Conservation (phyloP, 2,329 filamentous ascomycete species). For the Claviceps citrina region DNA sequence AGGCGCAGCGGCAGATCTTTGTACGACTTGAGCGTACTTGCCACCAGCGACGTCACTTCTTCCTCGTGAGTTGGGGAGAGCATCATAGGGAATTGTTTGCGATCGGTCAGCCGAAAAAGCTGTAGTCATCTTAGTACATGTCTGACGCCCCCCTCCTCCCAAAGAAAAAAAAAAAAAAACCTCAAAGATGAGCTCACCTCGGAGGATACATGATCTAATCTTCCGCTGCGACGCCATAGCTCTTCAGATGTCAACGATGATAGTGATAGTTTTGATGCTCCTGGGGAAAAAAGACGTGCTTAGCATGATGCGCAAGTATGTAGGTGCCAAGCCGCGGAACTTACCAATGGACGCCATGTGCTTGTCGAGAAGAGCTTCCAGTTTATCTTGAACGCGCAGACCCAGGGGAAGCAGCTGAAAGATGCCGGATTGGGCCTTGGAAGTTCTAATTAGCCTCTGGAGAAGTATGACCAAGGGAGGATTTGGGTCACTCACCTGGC, state of each 20-base stretch:
- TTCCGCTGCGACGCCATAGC: conserved; percentile 71
- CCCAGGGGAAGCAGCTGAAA: conserved; percentile 88
- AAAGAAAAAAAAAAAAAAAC: not conserved
- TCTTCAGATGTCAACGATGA: conserved; percentile 76
- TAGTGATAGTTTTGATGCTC: conserved; percentile 65
- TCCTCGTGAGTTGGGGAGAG: conserved; percentile 92
- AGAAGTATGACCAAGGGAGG: conserved; percentile 1
- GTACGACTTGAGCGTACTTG: conserved; percentile 60
- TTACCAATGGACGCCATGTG: conserved; percentile 66
- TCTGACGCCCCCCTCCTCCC: too few relatives aligned
- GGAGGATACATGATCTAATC: conserved; percentile 54
- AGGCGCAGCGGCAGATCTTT: conserved; percentile 72
- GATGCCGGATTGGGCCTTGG: conserved; percentile 66
- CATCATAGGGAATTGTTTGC: conserved; percentile 58
- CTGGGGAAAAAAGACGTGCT: conserved; percentile 19
- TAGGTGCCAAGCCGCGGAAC: conserved; percentile 3
- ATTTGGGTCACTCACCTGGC: conserved; percentile 37
- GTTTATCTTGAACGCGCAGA: conserved; percentile 71
- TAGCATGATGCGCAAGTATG: not conserved
- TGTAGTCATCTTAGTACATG: conserved; percentile 24
- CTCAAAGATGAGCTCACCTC: conserved; percentile 37
- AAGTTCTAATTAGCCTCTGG: not conserved
- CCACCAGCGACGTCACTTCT: conserved; percentile 76
- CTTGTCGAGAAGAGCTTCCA: conserved; percentile 72
- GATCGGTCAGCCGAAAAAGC: conserved; percentile 68